Evolutionary conservation across 352 stramenopile species (phyloP).

Genomic region (Phytopythium cucurbitacearum): DNA sequence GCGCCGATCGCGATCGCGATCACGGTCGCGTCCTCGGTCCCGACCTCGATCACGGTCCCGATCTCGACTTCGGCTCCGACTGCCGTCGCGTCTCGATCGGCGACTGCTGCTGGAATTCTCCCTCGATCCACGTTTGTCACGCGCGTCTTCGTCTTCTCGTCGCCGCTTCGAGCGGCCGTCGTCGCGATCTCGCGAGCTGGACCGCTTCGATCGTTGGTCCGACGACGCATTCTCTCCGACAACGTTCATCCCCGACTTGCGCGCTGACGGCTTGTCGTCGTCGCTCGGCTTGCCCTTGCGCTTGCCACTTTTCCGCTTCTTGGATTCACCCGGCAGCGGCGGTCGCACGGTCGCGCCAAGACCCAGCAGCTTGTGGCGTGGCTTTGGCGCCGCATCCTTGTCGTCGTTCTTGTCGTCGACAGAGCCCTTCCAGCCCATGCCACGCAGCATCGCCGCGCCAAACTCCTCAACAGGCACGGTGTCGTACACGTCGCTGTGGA

Average conservation of each 20-base stretch:
- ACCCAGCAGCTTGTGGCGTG: conserved; percentile 89
- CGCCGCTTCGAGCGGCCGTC: conserved; percentile 8
- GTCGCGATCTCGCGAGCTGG: neutral
- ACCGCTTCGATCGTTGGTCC: conserved; percentile 10
- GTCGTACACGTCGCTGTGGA: conserved; percentile 85
- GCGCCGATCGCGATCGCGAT: conserved; percentile 14
- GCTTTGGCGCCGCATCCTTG: conserved; percentile 42
- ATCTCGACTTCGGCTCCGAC: conserved; percentile 9
- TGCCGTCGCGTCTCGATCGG: conserved; percentile 7
- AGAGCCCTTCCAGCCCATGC: conserved; percentile 96
- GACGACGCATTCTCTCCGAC: conserved; percentile 2
- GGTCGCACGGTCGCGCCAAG: conserved; percentile 87
- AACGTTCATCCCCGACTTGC: conserved; percentile 2
- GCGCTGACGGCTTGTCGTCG: conserved; percentile 3
- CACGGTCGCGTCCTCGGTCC: conserved; percentile 14
- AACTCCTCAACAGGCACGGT: conserved; percentile 93
- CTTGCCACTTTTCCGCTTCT: conserved; percentile 19
- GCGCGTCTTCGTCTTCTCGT: conserved; percentile 4
- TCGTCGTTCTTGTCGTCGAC: conserved; percentile 43
- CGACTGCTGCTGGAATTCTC: neutral
- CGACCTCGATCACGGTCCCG: conserved; percentile 8
- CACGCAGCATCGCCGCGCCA: conserved; percentile 92
- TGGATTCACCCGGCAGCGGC: conserved; percentile 31
- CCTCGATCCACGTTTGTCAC: neutral
- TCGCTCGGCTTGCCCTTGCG: conserved; percentile 11